phyloP scores from a whole-genome alignment of 148 eudicot genomes.

The Heliosperma pusillum region DNA sequence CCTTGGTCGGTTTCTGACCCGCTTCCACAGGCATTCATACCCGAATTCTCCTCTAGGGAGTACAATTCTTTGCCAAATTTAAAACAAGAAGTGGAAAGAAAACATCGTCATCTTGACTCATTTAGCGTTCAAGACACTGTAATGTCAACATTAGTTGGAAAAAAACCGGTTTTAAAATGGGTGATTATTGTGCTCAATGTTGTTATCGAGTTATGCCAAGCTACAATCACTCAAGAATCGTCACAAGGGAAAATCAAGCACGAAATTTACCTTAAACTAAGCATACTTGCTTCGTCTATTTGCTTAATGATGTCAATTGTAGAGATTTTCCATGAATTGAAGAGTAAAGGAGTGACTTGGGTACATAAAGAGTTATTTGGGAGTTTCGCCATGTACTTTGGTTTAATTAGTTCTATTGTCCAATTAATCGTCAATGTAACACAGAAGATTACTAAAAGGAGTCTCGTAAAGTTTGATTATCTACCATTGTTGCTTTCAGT shows the following conservation, averaged over 20 bases:
- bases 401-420: conserved; percentile 24
- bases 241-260: conserved; percentile 6
- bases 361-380: conserved; percentile 16
- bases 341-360: conserved; percentile 15
- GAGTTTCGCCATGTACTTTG: conserved; percentile 21
- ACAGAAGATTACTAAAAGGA: background rate
- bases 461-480: conserved; percentile 21
- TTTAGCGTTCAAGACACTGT: background rate
- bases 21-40: background rate
- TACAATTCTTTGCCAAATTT: conserved; percentile 8
- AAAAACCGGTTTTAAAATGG: conserved; percentile 8
- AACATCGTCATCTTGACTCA: background rate
- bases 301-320: conserved; percentile 21
- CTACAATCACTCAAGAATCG: background rate
- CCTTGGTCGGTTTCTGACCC: conserved; percentile 25
- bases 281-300: conserved; percentile 18
- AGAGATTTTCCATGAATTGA: conserved; percentile 4
- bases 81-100: background rate
- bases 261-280: background rate
- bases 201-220: conserved; percentile 16
- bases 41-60: conserved; percentile 6
- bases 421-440: conserved; percentile 13
- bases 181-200: conserved; percentile 11
- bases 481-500: conserved; percentile 21
- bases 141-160: background rate